Conservation (phyloP, 2,329 filamentous ascomycete genomes). For the Colletotrichum acutatum region DNA sequence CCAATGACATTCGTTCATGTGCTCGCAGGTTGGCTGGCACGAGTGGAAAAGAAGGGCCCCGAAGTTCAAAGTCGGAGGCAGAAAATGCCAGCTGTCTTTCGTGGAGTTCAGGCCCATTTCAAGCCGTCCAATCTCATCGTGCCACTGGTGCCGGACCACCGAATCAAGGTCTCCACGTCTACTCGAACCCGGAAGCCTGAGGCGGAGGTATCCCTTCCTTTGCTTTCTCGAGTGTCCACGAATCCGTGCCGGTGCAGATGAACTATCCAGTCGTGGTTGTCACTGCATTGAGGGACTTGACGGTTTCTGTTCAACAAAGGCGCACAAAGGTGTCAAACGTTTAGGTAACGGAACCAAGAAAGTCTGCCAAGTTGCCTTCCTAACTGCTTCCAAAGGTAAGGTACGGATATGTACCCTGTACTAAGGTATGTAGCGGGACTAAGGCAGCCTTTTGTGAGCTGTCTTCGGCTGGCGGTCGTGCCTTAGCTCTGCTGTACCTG, state of each 20-base stretch:
- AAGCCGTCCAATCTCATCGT: constrained; percentile 25
- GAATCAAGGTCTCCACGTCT: neutral
- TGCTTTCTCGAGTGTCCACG: neutral
- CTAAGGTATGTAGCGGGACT: too few species aligned
- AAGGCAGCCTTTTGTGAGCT: neutral
- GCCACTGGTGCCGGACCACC: constrained; percentile 16
- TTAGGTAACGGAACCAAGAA: neutral
- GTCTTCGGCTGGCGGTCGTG: neutral
- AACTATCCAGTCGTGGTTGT: neutral
- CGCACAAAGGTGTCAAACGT: neutral
- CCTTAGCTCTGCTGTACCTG: constrained; percentile 2
- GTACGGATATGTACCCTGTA: too few species aligned
- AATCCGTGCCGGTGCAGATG: neutral
- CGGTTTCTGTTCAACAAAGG: neutral
- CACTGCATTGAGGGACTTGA: neutral
- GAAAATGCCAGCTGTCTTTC: constrained; percentile 25
- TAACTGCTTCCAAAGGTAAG: too few species aligned
- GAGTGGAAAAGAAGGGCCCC: neutral
- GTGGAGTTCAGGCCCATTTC: neutral
- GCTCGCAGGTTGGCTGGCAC: neutral
- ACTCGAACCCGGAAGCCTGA: neutral
- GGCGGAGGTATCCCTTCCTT: neutral
- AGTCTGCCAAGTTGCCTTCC: neutral
- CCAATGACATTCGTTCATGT: neutral
- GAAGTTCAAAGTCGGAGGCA: neutral